These are phyloP conservation scores for Myxozyma melibiosi DNA, from an alignment of 805 yeast species.

Conservation along the genomic window DNA sequence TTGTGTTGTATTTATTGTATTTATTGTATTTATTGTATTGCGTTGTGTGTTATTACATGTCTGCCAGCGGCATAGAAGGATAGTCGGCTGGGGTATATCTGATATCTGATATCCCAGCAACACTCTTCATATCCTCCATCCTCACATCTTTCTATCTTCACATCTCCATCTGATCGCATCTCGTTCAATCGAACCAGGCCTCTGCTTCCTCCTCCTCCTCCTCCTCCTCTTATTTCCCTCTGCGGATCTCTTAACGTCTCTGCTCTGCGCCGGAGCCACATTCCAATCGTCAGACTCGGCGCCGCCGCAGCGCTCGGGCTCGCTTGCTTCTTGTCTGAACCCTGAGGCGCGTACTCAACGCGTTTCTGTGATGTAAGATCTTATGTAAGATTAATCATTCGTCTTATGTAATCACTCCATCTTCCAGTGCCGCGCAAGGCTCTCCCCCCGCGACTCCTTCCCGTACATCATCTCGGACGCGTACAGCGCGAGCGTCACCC, in stretches of 20 bases:
- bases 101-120: too few species aligned
- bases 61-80: too few species aligned
- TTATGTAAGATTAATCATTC: background rate
- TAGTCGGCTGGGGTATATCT: too few species aligned
- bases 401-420: conserved; percentile 20
- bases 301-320: background rate
- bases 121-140: too few species aligned
- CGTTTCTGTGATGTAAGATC: background rate
- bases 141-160: background rate
- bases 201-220: too few species aligned
- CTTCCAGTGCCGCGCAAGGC: conserved; percentile 36
- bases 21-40: too few species aligned
- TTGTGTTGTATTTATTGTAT: too few species aligned
- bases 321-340: background rate
- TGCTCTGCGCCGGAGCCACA: background rate
- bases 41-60: too few species aligned
- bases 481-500: conserved; percentile 75
- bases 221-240: background rate
- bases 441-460: conserved; percentile 31
- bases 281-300: conserved; percentile 9
- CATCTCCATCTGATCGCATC: background rate
- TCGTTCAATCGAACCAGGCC: too few species aligned
- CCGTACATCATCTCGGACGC: conserved; percentile 65
- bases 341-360: background rate
- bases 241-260: background rate